Evolutionary conservation across 2,329 filamentous ascomycete species (phyloP).

Genomic region (Hypoxylon sp.): DNA sequence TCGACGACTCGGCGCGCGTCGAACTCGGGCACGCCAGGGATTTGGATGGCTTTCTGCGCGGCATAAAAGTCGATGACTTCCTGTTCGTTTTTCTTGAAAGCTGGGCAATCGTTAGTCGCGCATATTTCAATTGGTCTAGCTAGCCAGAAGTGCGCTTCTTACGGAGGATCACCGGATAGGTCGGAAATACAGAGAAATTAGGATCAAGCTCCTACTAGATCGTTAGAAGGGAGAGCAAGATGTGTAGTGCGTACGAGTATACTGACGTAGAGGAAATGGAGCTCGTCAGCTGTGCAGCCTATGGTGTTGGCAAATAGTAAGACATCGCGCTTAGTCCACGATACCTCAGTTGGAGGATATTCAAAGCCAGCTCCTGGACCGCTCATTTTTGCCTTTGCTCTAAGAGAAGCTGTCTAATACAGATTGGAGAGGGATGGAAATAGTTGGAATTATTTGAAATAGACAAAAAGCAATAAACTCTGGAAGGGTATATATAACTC

Average conservation of each 20-base stretch:
- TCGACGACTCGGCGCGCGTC: conserved; percentile 83
- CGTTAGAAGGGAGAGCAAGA: conserved; percentile 14
- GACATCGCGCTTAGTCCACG: conserved; percentile 89
- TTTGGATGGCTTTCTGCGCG: conserved; percentile 73
- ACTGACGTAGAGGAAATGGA: conserved; percentile 88
- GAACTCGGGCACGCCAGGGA: conserved; percentile 83
- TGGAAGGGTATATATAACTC: background rate
- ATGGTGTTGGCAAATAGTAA: conserved; percentile 93
- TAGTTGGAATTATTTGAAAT: background rate
- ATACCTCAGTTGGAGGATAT: conserved; percentile 81
- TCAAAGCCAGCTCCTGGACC: conserved; percentile 79
- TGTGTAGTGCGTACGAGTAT: conserved; percentile 10
- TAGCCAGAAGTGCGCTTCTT: conserved; percentile 53
- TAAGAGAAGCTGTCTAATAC: background rate
- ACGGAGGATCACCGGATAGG: conserved; percentile 86
- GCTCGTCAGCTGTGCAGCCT: conserved; percentile 85
- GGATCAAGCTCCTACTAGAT: conserved; percentile 84
- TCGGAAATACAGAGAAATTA: conserved; percentile 89
- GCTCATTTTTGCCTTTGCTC: conserved; percentile 56
- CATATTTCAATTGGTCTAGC: conserved; percentile 7
- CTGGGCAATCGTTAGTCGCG: conserved; percentile 51
- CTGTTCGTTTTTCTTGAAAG: conserved; percentile 82
- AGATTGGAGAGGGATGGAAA: background rate
- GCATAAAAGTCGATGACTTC: conserved; percentile 91
- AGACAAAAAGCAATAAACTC: background rate